Percentiles rank a stretch among this genome's conserved stretches.
These are phyloP conservation scores for Pyrus bretschneideri DNA, from an alignment of 306 rosid genomes.

Conservation along the genomic window DNA sequence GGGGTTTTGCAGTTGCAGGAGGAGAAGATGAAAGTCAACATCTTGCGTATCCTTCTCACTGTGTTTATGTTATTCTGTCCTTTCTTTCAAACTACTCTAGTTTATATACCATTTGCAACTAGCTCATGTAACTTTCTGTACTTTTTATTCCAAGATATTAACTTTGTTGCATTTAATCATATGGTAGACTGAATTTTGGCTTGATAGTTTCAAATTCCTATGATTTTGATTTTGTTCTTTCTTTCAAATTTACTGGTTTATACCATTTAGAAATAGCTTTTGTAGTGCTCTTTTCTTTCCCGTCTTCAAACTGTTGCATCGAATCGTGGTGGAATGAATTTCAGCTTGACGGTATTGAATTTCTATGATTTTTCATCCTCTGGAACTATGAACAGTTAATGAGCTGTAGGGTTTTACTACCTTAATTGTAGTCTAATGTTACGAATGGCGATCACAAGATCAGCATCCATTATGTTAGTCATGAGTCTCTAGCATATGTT, in stretches of 20 bases:
- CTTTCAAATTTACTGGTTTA: not conserved
- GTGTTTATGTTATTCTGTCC: not conserved
- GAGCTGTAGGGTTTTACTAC: not conserved
- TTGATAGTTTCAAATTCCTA: not conserved
- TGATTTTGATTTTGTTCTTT: not conserved
- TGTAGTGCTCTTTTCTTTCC: not conserved
- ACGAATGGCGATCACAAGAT: not conserved
- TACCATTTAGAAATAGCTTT: not conserved
- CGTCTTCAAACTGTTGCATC: not conserved
- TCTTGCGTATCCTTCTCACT: slow-evolving; percentile 47
- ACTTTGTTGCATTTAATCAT: not conserved
- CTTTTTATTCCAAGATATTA: not conserved
- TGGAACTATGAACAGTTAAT: not conserved
- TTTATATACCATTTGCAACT: not conserved
- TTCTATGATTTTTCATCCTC: not conserved
- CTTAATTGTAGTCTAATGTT: not conserved
- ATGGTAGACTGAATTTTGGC: not conserved
- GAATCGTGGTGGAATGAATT: not conserved
- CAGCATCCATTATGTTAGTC: not conserved
- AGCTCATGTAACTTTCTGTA: not conserved
- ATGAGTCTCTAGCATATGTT: not conserved
- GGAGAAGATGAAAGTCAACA: slow-evolving; percentile 50
- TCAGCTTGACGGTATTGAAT: not conserved
- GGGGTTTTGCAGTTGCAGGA: slow-evolving; percentile 8
- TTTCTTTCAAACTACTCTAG: not conserved